phyloP scores from a whole-genome alignment of 2,329 filamentous ascomycete species.

The Nannizziopsis arthrosporioides region DNA sequence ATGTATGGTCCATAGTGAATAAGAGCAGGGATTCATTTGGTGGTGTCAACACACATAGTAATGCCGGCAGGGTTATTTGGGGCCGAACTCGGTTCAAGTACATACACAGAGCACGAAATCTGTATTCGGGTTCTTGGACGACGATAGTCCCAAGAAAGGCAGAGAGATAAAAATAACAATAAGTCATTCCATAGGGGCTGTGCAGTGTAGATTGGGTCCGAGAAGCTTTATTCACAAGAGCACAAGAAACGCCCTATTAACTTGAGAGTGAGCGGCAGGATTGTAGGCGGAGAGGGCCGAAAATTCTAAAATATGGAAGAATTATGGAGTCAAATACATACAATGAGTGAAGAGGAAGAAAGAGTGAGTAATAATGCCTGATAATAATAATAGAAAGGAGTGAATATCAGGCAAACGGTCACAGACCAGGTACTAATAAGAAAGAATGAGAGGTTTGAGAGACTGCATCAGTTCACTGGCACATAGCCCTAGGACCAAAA shows the following conservation, averaged over 20 bases:
- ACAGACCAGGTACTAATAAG: slow-evolving; percentile 4
- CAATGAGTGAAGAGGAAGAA: neutral
- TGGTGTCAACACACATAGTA: slow-evolving; percentile 1
- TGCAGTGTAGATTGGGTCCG: neutral
- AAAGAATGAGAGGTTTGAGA: slow-evolving; percentile 4
- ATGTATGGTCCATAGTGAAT: neutral
- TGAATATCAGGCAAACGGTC: slow-evolving; percentile 2
- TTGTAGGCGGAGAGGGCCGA: neutral
- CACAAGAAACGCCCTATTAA: neutral
- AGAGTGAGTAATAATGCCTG: neutral
- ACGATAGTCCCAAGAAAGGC: neutral
- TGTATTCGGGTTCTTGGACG: neutral
- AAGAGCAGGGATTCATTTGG: neutral
- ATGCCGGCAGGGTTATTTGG: neutral
- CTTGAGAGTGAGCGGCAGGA: neutral
- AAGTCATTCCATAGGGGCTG: slow-evolving; percentile 1
- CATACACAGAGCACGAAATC: neutral
- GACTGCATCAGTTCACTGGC: neutral
- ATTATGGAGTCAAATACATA: neutral
- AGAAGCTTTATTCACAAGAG: too few relatives aligned
- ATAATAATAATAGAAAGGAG: neutral
- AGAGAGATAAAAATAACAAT: slow-evolving; percentile 1
- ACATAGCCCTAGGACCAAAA: slow-evolving; percentile 2
- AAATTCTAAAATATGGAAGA: neutral
- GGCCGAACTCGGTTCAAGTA: slow-evolving; percentile 1